Evolutionary conservation across 108 stramenopile species (phyloP), one percentile per base, ranked within the genome.

Genomic region (Asterionellopsis glacialis): DNA sequence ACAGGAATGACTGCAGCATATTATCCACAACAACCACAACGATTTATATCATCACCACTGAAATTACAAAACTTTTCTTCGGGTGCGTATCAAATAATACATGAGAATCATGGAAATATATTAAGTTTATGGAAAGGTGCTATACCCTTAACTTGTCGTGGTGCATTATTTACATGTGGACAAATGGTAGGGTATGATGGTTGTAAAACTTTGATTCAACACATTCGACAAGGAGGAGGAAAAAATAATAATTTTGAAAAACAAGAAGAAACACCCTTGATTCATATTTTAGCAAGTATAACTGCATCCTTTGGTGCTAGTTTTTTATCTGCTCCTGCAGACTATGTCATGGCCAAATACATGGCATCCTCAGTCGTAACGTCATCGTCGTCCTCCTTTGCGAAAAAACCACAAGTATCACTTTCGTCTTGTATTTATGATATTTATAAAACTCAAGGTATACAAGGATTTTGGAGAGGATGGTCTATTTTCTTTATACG

Each of bases 141-240:
- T 12, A 6, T 43, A 25, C 64, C 64, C 14, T 18, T 65, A 7
- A 33, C 45, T 2, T 16, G 24, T 2, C 22, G 64, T 41, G 64
- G 64, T 14, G n/a, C 64, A 12, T 39, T 33, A 5, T 65, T 65
- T 25, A 65, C 64, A 48, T 55, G 26, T 18, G 64, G 64, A 18
- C 64, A 65, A 39, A 55, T 65, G 55, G 24, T 65, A 10, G 64
- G 56, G 11, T 65, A 65, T 45, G 64, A 65, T 39, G 64, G 64
- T n/a, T 45, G 56, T 39, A 65, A 65, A 23, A 65, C 64, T 16
- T 21, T 42, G 15, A 22, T 6, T 1, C 42, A 57, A 27, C 14
- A 42, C 3, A 55, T 19, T 49, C 26, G 25, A 45, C 15, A 55
- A 65, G 18, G 55, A 45, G 15, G 16, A n/a, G n/a, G n/a, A n/a